Evolutionary conservation across 1,284 basidiomycete species (phyloP).

Genomic region (Meira nashicola): DNA sequence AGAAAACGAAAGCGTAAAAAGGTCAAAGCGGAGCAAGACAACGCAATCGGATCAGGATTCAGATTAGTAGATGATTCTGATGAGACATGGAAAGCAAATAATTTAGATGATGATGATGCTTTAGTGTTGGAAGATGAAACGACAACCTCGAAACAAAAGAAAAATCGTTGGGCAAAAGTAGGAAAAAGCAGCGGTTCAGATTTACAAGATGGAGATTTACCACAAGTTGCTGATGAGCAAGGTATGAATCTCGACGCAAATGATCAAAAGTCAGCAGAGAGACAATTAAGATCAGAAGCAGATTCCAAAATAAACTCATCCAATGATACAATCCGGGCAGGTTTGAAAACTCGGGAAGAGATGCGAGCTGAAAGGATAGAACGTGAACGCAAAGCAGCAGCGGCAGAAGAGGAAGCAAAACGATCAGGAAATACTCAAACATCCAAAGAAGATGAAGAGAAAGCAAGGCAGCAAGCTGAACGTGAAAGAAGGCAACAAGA

Average conservation of each 20-base stretch:
- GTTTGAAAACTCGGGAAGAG: slow-evolving; percentile 30
- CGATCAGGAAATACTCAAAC: background rate
- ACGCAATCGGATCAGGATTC: slow-evolving; percentile 20
- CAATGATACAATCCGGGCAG: slow-evolving; percentile 18
- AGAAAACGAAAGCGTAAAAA: slow-evolving; percentile 69
- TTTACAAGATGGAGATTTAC: slow-evolving; percentile 6
- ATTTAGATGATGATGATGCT: slow-evolving; percentile 24
- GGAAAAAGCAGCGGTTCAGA: background rate
- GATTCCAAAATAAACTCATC: background rate
- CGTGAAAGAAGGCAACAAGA: slow-evolving; percentile 59
- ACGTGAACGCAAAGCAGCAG: slow-evolving; percentile 16
- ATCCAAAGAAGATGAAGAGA: background rate
- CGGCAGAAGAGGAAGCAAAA: background rate
- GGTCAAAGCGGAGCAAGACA: slow-evolving; percentile 56
- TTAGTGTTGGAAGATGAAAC: slow-evolving; percentile 17
- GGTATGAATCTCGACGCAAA: slow-evolving; percentile 1
- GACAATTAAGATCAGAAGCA: background rate
- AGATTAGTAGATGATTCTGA: slow-evolving; percentile 37
- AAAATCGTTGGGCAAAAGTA: slow-evolving; percentile 14
- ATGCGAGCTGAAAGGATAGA: slow-evolving; percentile 29
- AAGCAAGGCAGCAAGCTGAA: slow-evolving; percentile 13
- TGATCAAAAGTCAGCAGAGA: background rate
- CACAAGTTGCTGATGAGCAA: slow-evolving; percentile 13
- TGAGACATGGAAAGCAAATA: slow-evolving; percentile 20
- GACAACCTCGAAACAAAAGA: slow-evolving; percentile 8